These are phyloP conservation scores for Neurospora hispaniola DNA, from an alignment of 495 filamentous ascomycete genomes.

Conservation along the genomic window DNA sequence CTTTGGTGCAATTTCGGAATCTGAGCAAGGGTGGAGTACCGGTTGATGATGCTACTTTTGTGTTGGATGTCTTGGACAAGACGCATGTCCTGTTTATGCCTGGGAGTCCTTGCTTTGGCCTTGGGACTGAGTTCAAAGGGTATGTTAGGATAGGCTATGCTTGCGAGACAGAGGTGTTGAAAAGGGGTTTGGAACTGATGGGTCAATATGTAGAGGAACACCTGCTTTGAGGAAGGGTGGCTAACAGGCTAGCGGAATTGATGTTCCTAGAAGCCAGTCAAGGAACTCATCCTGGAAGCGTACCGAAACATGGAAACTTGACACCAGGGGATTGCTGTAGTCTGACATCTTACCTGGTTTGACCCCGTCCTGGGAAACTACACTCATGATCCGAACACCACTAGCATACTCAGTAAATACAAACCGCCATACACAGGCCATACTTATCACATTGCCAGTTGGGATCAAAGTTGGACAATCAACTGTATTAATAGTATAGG, in stretches of 20 bases:
- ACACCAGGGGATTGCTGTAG: neutral
- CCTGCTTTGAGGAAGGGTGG: conserved; percentile 4
- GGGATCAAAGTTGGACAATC: neutral
- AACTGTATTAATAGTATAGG: neutral
- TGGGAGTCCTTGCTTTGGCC: conserved; percentile 65
- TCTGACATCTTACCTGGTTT: neutral
- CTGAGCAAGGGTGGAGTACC: conserved; percentile 45
- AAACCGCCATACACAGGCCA: neutral
- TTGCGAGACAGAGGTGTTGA: conserved; percentile 58
- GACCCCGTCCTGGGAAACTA: no score
- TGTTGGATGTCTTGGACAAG: conserved; percentile 54
- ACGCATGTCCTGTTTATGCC: conserved; percentile 75
- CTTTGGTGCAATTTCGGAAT: conserved; percentile 55
- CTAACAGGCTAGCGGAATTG: neutral
- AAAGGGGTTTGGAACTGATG: conserved; percentile 53
- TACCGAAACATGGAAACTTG: neutral
- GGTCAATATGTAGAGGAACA: conserved; percentile 45
- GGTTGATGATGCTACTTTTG: conserved; percentile 64
- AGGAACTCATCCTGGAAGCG: neutral
- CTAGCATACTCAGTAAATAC: neutral
- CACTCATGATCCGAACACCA: neutral
- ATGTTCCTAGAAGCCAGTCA: neutral
- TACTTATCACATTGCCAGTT: neutral
- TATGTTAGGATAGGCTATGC: conserved; percentile 74
- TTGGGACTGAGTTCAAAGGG: conserved; percentile 58